Base-by-base conservation (phyloP, 1,284 basidiomycete genomes). In the Cryptococcus hybrid region DNA sequence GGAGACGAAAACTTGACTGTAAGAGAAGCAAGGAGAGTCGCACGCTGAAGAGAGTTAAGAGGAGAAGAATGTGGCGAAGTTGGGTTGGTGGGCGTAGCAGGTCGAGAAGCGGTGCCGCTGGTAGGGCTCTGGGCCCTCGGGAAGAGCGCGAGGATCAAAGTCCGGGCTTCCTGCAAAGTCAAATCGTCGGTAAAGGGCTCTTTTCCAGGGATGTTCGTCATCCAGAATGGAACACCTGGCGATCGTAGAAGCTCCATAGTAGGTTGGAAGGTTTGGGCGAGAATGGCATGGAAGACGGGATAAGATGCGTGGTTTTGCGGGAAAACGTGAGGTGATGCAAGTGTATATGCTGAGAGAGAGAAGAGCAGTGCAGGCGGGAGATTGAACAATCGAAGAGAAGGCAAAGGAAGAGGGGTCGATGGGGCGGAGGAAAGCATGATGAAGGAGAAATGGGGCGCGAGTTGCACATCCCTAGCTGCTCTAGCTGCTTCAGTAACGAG, bases 1-100 rank as follows among this genome's bases (percentile, higher is more conserved):
- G 77, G 75, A 6, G 75, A 76, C 4, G 73, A 67, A 62, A 79
- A 79, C 60, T 75, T 77, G 65, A 71, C 64, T 15, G 71, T 66
- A 24, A 78, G 65, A 5, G 70, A 70, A 37, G 64, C 59, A 3
- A 78, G 59, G 34, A 78, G 62, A 37, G 62, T 60, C n/a, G 65
- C 66, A 36, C 77, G 61, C 59, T 77, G 73, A n/a, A 58, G 56
- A 12, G 76, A 70, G 52, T 70, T 69, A 49, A 78, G 65, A 13
- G 69, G 67, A 24, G 72, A 68, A 7, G 66, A 58, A 54, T 76
- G 74, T n/a, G 73, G 73, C 7, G 69, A 64, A 1, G 71, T 74
- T 1, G 74, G 74, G 55, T 74, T 74, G 35, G 70, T 74, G 13
- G 64, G 49, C 15, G 55, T 54, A 18, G 63, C 30, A 30, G 30